Evolutionary conservation across 768 basidiomycete genomes (phyloP).

Genomic region (Trametes villosa): DNA sequence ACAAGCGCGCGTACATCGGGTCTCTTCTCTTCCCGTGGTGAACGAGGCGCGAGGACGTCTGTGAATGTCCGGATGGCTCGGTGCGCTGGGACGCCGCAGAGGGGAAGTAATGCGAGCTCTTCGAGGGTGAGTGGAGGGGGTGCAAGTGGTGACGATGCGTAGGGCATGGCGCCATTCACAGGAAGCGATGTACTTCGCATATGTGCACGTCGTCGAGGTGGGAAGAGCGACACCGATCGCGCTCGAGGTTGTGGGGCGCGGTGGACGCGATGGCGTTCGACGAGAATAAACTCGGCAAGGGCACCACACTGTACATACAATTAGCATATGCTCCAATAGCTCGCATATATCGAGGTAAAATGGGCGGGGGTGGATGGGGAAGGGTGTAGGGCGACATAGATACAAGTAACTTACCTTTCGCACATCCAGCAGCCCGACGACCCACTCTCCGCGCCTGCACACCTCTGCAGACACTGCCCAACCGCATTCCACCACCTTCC

Average conservation of each 20-base stretch:
- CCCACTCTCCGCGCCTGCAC: slow-evolving; percentile 81
- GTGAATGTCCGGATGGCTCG: slow-evolving; percentile 76
- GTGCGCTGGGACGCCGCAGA: slow-evolving; percentile 80
- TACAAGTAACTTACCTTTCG: slow-evolving; percentile 63
- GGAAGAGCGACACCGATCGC: slow-evolving; percentile 37
- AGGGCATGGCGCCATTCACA: slow-evolving; percentile 16
- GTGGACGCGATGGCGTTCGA: slow-evolving; percentile 78
- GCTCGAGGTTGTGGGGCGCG: slow-evolving; percentile 59
- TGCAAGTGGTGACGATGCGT: slow-evolving; percentile 24
- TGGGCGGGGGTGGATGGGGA: too few species aligned
- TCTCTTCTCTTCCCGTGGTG: slow-evolving; percentile 21
- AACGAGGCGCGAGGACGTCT: slow-evolving; percentile 46
- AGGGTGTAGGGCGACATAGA: not conserved
- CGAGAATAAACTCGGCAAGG: slow-evolving; percentile 85
- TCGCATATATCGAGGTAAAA: too few species aligned
- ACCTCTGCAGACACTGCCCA: slow-evolving; percentile 71
- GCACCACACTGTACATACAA: slow-evolving; percentile 67
- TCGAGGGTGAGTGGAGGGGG: slow-evolving; percentile 52
- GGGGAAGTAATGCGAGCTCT: slow-evolving; percentile 80
- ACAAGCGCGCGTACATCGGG: slow-evolving; percentile 50
- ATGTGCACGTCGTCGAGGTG: slow-evolving; percentile 31
- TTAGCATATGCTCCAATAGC: slow-evolving; percentile 17
- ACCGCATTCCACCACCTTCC: slow-evolving; percentile 80
- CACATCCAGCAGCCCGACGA: slow-evolving; percentile 78
- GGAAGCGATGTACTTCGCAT: slow-evolving; percentile 33